These are phyloP conservation scores for Crithidia sp. DNA, from an alignment of 208 protist genomes.

Conservation along the genomic window DNA sequence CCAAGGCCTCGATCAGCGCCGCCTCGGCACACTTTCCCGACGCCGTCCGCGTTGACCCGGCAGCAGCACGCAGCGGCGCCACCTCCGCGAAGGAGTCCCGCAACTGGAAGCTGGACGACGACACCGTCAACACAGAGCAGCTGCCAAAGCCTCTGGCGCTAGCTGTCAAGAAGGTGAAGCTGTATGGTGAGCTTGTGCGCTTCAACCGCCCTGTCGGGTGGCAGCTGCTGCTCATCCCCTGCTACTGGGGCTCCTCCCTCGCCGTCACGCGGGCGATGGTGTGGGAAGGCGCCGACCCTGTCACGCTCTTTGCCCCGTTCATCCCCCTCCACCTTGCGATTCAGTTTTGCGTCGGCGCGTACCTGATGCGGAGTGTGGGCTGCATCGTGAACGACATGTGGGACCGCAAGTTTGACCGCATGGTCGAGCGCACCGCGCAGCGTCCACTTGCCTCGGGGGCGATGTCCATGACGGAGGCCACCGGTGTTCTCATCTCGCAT, in stretches of 20 bases:
- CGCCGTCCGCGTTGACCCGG: constrained; percentile 63
- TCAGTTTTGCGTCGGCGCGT: constrained; percentile 70
- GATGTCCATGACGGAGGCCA: constrained; percentile 62
- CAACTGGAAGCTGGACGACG: constrained; percentile 62
- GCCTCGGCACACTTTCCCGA: constrained; percentile 80
- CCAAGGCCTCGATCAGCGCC: constrained; percentile 60
- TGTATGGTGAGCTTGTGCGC: constrained; percentile 72
- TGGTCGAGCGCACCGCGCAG: constrained; percentile 72
- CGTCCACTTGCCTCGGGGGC: constrained; percentile 69
- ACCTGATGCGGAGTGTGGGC: constrained; percentile 80
- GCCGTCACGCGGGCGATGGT: constrained; percentile 84
- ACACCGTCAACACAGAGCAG: constrained; percentile 24
- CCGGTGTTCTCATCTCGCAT: constrained; percentile 49
- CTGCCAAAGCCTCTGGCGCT: constrained; percentile 50
- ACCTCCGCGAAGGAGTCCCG: constrained; percentile 71
- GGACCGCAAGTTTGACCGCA: constrained; percentile 75
- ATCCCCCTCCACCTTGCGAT: constrained; percentile 78
- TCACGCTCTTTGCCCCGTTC: constrained; percentile 76
- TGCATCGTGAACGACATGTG: constrained; percentile 90
- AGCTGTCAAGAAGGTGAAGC: constrained; percentile 34
- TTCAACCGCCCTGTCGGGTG: constrained; percentile 74
- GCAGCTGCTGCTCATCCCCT: constrained; percentile 77
- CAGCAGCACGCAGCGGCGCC: constrained; percentile 37
- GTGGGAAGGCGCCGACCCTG: constrained; percentile 85
- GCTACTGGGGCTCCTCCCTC: constrained; percentile 79